Evolutionary conservation across 345 rosid species (phyloP).

Genomic region (Physaria fendleri): DNA sequence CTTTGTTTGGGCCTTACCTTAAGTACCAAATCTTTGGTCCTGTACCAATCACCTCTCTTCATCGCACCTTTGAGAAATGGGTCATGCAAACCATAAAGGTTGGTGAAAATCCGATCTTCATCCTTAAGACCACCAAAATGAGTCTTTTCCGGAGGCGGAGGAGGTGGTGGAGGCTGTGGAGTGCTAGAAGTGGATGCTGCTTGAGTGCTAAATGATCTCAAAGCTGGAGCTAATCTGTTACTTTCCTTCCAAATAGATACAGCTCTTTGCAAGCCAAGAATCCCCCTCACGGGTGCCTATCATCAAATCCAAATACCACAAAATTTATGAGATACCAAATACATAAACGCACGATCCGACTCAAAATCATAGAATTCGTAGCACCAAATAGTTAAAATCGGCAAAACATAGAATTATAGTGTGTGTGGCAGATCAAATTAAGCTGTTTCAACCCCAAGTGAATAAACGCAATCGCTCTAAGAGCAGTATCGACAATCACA

Average conservation of each 20-base stretch:
- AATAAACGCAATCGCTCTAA: conserved; percentile 10
- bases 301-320: background rate
- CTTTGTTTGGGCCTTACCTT: too few relatives aligned
- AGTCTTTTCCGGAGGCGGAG: conserved; percentile 95
- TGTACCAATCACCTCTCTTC: conserved; percentile 93
- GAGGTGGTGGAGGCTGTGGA: conserved; percentile 78
- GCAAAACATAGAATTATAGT: too few relatives aligned
- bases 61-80: conserved; percentile 95
- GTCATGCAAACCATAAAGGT: conserved; percentile 82
- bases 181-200: conserved; percentile 55
- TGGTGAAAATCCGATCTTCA: conserved; percentile 92
- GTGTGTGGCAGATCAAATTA: too few relatives aligned
- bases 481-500: background rate
- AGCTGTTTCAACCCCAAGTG: too few relatives aligned
- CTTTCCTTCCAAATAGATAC: conserved; percentile 35
- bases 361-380: background rate
- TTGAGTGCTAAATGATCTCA: conserved; percentile 70
- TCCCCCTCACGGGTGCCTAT: conserved; percentile 78
- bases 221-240: conserved; percentile 39
- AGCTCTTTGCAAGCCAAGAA: conserved; percentile 59
- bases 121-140: conserved; percentile 95
- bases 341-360: background rate
- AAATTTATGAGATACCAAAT: background rate
- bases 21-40: conserved; percentile 93
- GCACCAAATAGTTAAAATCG: too few relatives aligned